Percentiles rank a stretch among this genome's conserved stretches.
Evolutionary conservation across 2,329 filamentous ascomycete species (phyloP).

Genomic region (Penicillium sp.): DNA sequence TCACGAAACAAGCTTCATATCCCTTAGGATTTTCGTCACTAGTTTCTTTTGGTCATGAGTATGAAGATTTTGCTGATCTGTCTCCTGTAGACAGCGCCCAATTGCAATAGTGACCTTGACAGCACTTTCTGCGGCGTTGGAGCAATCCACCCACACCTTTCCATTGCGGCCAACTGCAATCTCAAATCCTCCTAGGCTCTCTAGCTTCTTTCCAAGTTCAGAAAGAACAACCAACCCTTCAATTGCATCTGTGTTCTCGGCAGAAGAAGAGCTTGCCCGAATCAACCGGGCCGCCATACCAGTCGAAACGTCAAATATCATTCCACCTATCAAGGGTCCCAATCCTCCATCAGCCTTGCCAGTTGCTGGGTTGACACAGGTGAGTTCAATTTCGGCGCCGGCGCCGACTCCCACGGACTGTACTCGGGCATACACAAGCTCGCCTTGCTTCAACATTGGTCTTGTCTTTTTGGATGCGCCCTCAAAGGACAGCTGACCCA

Average conservation of each 20-base stretch:
- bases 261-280: conserved; percentile 42
- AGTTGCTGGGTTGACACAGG: conserved; percentile 81
- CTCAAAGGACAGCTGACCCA: conserved; percentile 91
- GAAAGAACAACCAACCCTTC: conserved; percentile 73
- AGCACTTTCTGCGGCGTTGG: conserved; percentile 52
- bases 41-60: conserved; percentile 48
- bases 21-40: conserved; percentile 43
- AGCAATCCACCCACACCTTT: conserved; percentile 82
- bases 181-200: conserved; percentile 67
- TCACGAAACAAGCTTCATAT: conserved; percentile 39
- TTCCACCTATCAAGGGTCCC: conserved; percentile 78
- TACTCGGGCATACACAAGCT: conserved; percentile 86
- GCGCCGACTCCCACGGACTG: conserved; percentile 72
- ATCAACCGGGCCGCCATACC: conserved; percentile 76
- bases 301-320: conserved; percentile 77
- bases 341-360: conserved; percentile 88
- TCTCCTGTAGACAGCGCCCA: conserved; percentile 72
- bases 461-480: conserved; percentile 87
- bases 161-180: conserved; percentile 92
- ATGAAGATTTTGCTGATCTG: conserved; percentile 61
- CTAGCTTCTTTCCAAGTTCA: conserved; percentile 73
- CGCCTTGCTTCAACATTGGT: conserved; percentile 70
- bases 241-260: conserved; percentile 44
- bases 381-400: conserved; percentile 84
- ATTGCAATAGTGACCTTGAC: conserved; percentile 72